Percentiles rank a stretch among this genome's conserved stretches.
Conservation (phyloP, 805 yeast genomes). For the Suhomyces vadensis region DNA sequence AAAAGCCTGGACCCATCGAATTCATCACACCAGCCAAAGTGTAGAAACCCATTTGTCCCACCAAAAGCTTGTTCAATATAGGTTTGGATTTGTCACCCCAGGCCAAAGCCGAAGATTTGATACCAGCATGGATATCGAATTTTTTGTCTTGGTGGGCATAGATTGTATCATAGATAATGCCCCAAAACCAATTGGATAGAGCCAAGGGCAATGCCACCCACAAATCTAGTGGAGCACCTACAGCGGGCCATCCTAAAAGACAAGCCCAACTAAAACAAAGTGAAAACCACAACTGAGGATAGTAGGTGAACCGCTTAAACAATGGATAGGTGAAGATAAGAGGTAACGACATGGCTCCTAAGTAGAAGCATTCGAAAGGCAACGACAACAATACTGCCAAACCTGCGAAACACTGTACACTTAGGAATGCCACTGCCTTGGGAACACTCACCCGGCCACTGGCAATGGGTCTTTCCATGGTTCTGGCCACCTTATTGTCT, state of each 20-base stretch:
- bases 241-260: constrained; percentile 90
- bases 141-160: constrained; percentile 97
- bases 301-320: constrained; percentile 91
- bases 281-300: constrained; percentile 84
- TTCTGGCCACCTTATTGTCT: constrained; percentile 84
- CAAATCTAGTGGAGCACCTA: constrained; percentile 76
- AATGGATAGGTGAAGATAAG: constrained; percentile 87
- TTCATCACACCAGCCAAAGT: constrained; percentile 69
- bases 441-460: constrained; percentile 72
- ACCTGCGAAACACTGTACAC: constrained; percentile 74
- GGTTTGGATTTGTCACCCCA: constrained; percentile 85
- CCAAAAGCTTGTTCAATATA: constrained; percentile 62
- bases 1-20: constrained; percentile 87
- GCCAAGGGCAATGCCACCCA: constrained; percentile 78
- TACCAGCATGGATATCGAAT: constrained; percentile 87
- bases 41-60: constrained; percentile 65
- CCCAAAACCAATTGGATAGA: constrained; percentile 81
- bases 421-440: constrained; percentile 71
- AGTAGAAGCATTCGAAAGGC: constrained; percentile 77
- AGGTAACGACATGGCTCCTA: constrained; percentile 80
- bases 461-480: constrained; percentile 90
- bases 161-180: constrained; percentile 92
- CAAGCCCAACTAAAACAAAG: constrained; percentile 95
- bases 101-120: constrained; percentile 91
- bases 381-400: constrained; percentile 66